Percentiles rank a stretch among this genome's conserved stretches.
Conservation (phyloP, 1,139 yeast species). For the Protomyces macrosporus region DNA sequence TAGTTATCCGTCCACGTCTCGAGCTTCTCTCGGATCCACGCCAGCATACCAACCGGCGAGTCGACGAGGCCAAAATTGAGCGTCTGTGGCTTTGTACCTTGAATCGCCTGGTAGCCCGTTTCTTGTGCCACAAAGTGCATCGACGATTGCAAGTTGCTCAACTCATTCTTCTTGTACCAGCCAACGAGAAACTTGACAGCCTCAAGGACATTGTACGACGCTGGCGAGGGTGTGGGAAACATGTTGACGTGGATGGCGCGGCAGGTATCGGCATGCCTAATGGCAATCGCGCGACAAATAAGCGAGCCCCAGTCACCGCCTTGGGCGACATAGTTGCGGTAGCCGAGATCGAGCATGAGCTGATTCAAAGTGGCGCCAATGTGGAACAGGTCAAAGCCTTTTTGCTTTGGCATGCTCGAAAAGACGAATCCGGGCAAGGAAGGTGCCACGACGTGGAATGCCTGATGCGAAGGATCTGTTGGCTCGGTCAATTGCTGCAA, state of each 20-base stretch:
- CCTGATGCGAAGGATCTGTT: slow-evolving; percentile 8
- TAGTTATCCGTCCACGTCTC: slow-evolving; percentile 13
- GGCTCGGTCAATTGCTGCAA: slow-evolving; percentile 23
- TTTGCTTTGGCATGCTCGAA: slow-evolving; percentile 11
- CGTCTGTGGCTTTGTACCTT: slow-evolving; percentile 23
- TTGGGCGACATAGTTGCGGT: slow-evolving; percentile 15
- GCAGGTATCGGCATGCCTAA: slow-evolving; percentile 11
- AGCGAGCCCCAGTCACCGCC: slow-evolving; percentile 26
- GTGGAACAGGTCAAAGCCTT: slow-evolving; percentile 16
- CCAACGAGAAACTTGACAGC: slow-evolving; percentile 16
- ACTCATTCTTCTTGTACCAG: slow-evolving; percentile 4
- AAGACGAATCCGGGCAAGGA: slow-evolving; percentile 24
- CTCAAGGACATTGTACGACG: slow-evolving; percentile 16
- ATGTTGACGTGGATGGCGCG: slow-evolving; percentile 24
- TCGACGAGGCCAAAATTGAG: slow-evolving; percentile 19
- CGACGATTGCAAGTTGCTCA: slow-evolving; percentile 1
- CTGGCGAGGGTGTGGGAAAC: slow-evolving; percentile 20
- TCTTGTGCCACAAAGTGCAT: slow-evolving; percentile 1
- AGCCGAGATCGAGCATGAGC: slow-evolving; percentile 23
- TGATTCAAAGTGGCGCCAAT: slow-evolving; percentile 22
- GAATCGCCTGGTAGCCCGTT: slow-evolving; percentile 25
- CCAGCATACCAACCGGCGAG: slow-evolving; percentile 26
- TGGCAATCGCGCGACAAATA: slow-evolving; percentile 13
- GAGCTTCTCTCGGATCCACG: slow-evolving; percentile 25
- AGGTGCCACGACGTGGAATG: slow-evolving; percentile 27